Evolutionary conservation across 129 eudicot genomes (phyloP).

Genomic region (Ambrosia artemisiifolia): DNA sequence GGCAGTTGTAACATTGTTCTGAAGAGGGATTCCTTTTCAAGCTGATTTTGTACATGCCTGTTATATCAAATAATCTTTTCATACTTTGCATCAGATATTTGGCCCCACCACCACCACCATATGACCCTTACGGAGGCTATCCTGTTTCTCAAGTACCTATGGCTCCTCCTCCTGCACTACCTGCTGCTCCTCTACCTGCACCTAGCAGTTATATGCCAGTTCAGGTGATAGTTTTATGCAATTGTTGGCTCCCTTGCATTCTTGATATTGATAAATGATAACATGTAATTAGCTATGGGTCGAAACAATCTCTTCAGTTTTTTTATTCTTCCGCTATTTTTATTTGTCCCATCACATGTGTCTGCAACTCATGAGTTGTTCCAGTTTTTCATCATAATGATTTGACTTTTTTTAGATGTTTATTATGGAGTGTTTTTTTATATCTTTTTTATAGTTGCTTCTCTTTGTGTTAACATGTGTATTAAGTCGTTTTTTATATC

Average conservation of each 20-base stretch:
- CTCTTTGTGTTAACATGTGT: too few species aligned
- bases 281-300: not conserved
- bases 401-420: not conserved
- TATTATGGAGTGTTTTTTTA: not conserved
- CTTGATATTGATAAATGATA: conserved; percentile 2
- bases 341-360: not conserved
- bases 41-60: not conserved
- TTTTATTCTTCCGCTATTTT: not conserved
- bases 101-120: conserved; percentile 88
- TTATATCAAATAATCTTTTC: not conserved
- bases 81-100: conserved; percentile 53
- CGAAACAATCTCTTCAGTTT: not conserved
- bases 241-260: conserved; percentile 2
- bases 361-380: not conserved
- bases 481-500: too few species aligned
- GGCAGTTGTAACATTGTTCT: not conserved
- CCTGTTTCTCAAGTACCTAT: conserved; percentile 75
- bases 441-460: not conserved
- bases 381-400: not conserved
- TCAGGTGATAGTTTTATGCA: conserved; percentile 47
- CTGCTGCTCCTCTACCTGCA: conserved; percentile 78
- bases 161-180: conserved; percentile 88
- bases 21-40: conserved; percentile 5
- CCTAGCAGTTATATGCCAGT: conserved; percentile 88
- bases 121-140: conserved; percentile 90